A percentile compares a stretch with the other conserved stretches of the same genome.
Evolutionary conservation across 306 rosid genomes (phyloP).

Genomic region (Rosa lucieae): DNA sequence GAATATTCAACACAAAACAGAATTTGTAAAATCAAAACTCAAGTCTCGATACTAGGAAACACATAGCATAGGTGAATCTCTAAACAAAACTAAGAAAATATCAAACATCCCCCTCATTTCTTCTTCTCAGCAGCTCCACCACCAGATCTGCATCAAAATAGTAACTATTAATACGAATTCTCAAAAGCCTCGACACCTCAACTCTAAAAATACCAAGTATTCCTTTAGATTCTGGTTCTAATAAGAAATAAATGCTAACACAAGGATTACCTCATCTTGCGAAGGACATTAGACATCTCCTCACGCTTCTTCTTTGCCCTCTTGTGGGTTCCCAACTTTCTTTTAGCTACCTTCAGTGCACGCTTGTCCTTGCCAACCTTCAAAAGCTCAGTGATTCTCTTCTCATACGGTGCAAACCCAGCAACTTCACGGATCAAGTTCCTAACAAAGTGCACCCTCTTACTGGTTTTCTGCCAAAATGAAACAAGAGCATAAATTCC

Average conservation of each 20-base stretch:
- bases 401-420: slow-evolving; percentile 90
- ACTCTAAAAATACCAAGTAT: background rate
- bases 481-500: background rate
- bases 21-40: slow-evolving; percentile 6
- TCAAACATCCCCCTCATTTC: slow-evolving; percentile 41
- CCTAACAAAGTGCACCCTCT: slow-evolving; percentile 78
- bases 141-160: slow-evolving; percentile 62
- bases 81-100: background rate
- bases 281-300: slow-evolving; percentile 83
- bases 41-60: background rate
- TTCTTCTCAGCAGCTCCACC: slow-evolving; percentile 89
- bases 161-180: background rate
- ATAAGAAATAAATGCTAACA: background rate
- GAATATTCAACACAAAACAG: slow-evolving; percentile 13
- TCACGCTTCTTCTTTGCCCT: slow-evolving; percentile 93
- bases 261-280: slow-evolving; percentile 76
- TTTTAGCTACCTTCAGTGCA: slow-evolving; percentile 77
- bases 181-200: background rate
- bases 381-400: slow-evolving; percentile 91
- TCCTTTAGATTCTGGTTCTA: background rate
- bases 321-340: slow-evolving; percentile 91
- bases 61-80: background rate
- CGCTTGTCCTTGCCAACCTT: slow-evolving; percentile 96
- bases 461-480: slow-evolving; percentile 64
- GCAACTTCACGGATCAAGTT: slow-evolving; percentile 80